A percentile compares a stretch with the other conserved stretches of the same genome.
Evolutionary conservation across 148 eudicot genomes (phyloP).

Genomic region (Rhododendron griersonianum): DNA sequence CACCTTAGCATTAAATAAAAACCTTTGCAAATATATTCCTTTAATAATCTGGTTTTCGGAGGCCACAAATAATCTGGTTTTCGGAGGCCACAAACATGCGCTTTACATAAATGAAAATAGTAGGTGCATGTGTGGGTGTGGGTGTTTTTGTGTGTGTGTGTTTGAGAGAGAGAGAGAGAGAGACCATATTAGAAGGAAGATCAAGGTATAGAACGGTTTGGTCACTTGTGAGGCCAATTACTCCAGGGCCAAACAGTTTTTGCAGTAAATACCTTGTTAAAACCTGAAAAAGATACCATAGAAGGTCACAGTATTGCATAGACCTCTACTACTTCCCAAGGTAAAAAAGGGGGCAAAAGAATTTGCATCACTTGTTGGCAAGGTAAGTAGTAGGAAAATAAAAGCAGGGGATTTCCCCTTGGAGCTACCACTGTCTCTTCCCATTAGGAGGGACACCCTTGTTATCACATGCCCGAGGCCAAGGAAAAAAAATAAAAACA

Average conservation of each 20-base stretch:
- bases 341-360: not conserved
- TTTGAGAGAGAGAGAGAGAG: not conserved
- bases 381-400: not conserved
- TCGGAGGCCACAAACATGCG: not conserved
- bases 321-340: not conserved
- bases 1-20: too few species aligned
- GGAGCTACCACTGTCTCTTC: not conserved
- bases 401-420: not conserved
- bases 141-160: slow-evolving; percentile 15
- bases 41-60: not conserved
- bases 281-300: slow-evolving; percentile 31
- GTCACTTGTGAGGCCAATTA: too few species aligned
- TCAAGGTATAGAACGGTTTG: too few species aligned
- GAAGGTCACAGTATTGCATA: not conserved
- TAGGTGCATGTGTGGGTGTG: not conserved
- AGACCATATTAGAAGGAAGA: too few species aligned
- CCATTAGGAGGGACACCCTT: not conserved
- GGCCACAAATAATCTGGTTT: not conserved
- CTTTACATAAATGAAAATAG: not conserved
- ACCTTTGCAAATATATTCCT: not conserved
- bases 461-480: not conserved
- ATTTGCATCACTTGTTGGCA: not conserved
- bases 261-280: too few species aligned
- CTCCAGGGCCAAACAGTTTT: too few species aligned
- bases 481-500: not conserved